Percentiles rank a stretch among this genome's conserved stretches.
These are phyloP conservation scores for Globisporangium megalacanthum DNA, from an alignment of 352 stramenopile species.

Conservation along the genomic window DNA sequence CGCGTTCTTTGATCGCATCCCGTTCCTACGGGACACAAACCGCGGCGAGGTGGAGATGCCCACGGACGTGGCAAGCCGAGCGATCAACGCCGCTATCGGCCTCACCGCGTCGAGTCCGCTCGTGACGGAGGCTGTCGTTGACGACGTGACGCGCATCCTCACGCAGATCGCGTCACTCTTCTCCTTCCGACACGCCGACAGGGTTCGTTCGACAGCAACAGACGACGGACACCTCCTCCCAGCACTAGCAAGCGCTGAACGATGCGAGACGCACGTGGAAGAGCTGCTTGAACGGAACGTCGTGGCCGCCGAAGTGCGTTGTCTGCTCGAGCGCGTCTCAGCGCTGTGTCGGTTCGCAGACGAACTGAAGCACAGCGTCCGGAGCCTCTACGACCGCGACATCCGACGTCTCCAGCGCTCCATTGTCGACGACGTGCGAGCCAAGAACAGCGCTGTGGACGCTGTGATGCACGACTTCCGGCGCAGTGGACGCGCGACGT, in stretches of 20 bases:
- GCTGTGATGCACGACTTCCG: constrained; percentile 19
- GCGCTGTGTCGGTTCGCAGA: constrained; percentile 32
- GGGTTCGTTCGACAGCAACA: neutral
- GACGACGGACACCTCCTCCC: neutral
- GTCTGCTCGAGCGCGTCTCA: constrained; percentile 23
- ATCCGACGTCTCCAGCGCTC: constrained; percentile 15
- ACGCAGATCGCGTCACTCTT: constrained; percentile 28
- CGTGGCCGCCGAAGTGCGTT: constrained; percentile 16
- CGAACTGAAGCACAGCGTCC: constrained; percentile 18
- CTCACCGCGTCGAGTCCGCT: constrained; percentile 5
- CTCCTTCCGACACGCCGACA: constrained; percentile 22
- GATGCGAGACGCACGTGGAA: neutral
- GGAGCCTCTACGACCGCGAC: constrained; percentile 22
- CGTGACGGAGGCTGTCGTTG: constrained; percentile 19
- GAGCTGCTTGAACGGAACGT: constrained; percentile 25
- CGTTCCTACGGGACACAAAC: constrained; percentile 29
- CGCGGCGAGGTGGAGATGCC: constrained; percentile 20
- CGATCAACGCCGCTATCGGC: constrained; percentile 22
- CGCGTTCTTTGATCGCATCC: constrained; percentile 28
- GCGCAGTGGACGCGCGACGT: constrained; percentile 9
- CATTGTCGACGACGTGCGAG: constrained; percentile 23
- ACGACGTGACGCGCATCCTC: constrained; percentile 31
- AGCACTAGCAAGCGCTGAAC: constrained; percentile 9
- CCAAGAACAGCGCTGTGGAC: constrained; percentile 31
- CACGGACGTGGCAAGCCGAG: constrained; percentile 14